phyloP scores from a whole-genome alignment of 352 stramenopile genomes.

The Globisporangium heterothallicum region DNA sequence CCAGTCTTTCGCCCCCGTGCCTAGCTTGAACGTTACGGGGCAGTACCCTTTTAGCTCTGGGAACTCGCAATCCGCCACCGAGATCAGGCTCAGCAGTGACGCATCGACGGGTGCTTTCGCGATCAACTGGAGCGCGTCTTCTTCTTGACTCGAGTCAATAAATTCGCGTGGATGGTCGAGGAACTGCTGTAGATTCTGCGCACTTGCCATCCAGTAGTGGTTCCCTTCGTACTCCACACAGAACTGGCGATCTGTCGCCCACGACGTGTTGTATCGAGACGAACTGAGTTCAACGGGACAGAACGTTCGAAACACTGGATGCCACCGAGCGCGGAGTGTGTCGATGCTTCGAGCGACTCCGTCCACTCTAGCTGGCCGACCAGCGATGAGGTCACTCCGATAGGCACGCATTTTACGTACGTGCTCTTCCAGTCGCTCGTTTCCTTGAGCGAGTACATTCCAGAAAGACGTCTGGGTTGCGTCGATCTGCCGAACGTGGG shows the following conservation, averaged over 20 bases:
- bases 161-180: slow-evolving; percentile 23
- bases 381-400: slow-evolving; percentile 23
- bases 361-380: slow-evolving; percentile 14
- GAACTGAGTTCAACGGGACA: slow-evolving; percentile 54
- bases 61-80: slow-evolving; percentile 59
- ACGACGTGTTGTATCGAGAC: slow-evolving; percentile 27
- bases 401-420: slow-evolving; percentile 10
- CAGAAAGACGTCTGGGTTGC: slow-evolving; percentile 35
- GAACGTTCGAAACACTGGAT: slow-evolving; percentile 39
- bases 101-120: slow-evolving; percentile 38
- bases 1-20: slow-evolving; percentile 31
- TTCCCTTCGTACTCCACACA: slow-evolving; percentile 37
- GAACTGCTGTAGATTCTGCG: slow-evolving; percentile 32
- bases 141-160: slow-evolving; percentile 26
- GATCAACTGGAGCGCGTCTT: slow-evolving; percentile 27
- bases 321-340: slow-evolving; percentile 20
- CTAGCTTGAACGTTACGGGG: slow-evolving; percentile 53
- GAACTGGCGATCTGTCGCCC: slow-evolving; percentile 20
- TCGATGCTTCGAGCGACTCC: slow-evolving; percentile 27
- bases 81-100: slow-evolving; percentile 60
- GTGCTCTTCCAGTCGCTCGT: slow-evolving; percentile 24
- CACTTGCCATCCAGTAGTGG: slow-evolving; percentile 40
- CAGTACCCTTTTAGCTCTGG: slow-evolving; percentile 73
- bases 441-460: slow-evolving; percentile 26
- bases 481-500: slow-evolving; percentile 44